A percentile compares a stretch with the other conserved stretches of the same genome.
Evolutionary conservation across 2,329 filamentous ascomycete genomes (phyloP).

Genomic region (Claviceps africana): DNA sequence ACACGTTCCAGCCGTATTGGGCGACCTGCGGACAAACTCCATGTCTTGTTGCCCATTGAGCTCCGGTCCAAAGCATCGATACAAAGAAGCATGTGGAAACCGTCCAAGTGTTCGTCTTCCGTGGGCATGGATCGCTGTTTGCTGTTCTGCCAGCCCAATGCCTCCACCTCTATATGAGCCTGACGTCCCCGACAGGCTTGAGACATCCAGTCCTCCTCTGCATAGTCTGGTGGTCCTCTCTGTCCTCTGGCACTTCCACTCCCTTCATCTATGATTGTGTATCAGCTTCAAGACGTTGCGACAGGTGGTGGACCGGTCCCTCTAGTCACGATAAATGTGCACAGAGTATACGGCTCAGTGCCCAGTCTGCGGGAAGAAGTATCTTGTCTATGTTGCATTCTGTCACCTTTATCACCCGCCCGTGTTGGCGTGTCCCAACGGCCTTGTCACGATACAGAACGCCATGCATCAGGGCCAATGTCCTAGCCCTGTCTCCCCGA

Average conservation of each 20-base stretch:
- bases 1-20: too few relatives aligned
- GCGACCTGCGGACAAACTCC: too few relatives aligned
- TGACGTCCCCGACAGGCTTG: background rate
- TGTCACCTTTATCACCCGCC: constrained; percentile 38
- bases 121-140: background rate
- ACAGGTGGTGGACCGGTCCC: constrained; percentile 2
- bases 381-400: constrained; percentile 44
- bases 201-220: background rate
- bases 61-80: background rate
- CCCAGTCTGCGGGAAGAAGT: constrained; percentile 45
- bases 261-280: constrained; percentile 2
- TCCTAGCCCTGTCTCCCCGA: constrained; percentile 45
- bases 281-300: background rate
- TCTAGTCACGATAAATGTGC: constrained; percentile 39
- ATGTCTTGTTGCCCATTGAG: background rate
- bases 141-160: background rate
- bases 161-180: background rate
- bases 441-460: constrained; percentile 23
- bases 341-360: constrained; percentile 41
- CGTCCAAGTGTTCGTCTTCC: background rate
- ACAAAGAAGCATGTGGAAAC: background rate
- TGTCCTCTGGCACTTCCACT: background rate
- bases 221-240: background rate
- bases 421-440: constrained; percentile 31
- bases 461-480: constrained; percentile 40